Evolutionary conservation across 176 grass and related monocot species (phyloP).

Genomic region (Pontederia crassipes): DNA sequence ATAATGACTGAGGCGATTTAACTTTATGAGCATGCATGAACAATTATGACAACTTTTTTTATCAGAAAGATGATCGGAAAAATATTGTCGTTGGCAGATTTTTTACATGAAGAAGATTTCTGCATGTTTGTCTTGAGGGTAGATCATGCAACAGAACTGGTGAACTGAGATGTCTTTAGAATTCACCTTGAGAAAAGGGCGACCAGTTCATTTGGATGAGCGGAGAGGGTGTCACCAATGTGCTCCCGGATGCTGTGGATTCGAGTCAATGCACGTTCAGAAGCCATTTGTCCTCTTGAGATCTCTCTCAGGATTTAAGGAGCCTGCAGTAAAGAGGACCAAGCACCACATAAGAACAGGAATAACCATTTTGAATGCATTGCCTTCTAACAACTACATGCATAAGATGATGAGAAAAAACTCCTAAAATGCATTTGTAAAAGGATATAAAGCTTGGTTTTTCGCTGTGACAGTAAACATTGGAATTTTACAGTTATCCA

Average conservation of each 20-base stretch:
- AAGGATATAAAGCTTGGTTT: too few relatives aligned
- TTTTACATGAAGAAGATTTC: neutral
- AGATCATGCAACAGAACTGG: neutral
- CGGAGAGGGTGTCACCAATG: conserved; percentile 76
- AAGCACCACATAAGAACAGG: neutral
- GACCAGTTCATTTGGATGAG: conserved; percentile 90
- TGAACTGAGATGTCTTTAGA: conserved; percentile 3
- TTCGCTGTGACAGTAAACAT: too few relatives aligned
- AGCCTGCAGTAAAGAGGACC: neutral
- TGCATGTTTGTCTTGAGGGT: neutral
- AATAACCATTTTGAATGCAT: neutral
- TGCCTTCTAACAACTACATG: neutral
- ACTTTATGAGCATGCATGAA: neutral
- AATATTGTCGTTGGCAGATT: too few relatives aligned
- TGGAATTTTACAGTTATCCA: too few relatives aligned
- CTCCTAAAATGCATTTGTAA: too few relatives aligned
- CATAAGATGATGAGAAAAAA: neutral
- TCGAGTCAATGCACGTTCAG: conserved; percentile 58
- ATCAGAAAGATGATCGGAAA: neutral
- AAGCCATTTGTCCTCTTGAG: neutral
- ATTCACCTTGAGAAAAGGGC: conserved; percentile 89
- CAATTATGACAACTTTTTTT: neutral
- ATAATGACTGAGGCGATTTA: neutral
- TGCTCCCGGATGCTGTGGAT: conserved; percentile 85
- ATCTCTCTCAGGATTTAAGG: neutral